phyloP scores from a whole-genome alignment of 306 rosid species.

The Amphicarpaea edgeworthii region DNA sequence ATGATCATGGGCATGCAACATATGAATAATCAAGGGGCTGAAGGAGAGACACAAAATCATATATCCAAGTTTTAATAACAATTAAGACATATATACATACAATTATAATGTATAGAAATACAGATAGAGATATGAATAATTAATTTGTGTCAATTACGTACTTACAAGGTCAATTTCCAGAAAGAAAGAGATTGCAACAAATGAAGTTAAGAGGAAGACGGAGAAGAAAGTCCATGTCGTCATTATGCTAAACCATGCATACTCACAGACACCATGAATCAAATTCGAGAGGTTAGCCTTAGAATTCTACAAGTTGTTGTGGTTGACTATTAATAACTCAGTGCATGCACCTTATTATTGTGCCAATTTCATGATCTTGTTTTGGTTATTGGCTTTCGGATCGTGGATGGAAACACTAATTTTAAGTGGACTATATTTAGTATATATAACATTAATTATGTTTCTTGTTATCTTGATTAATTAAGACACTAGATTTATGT shows the following conservation, averaged over 20 bases:
- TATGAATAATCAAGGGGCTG: no score
- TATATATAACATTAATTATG: not conserved
- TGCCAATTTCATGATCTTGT: conserved; percentile 11
- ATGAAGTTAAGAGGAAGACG: conserved; percentile 30
- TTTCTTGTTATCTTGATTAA: no score
- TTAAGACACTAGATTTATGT: not conserved
- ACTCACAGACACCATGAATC: conserved; percentile 36
- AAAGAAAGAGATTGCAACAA: conserved; percentile 40
- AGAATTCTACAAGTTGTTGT: conserved; percentile 33
- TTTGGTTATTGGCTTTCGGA: not conserved
- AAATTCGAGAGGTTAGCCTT: conserved; percentile 43
- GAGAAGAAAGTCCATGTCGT: conserved; percentile 43
- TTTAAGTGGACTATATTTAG: conserved; percentile 40
- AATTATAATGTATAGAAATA: no score
- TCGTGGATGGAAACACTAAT: conserved; percentile 22
- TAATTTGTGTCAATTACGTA: no score
- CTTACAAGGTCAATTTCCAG: conserved; percentile 52
- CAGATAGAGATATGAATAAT: no score
- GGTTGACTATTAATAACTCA: conserved; percentile 33
- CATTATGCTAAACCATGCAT: conserved; percentile 41
- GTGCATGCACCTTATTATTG: conserved; percentile 12
- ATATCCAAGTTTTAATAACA: no score
- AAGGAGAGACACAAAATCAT: no score
- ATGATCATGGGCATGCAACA: no score
- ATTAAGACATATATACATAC: no score